Base-by-base conservation (phyloP, 495 filamentous ascomycete species). In the Acidomyces sp. region DNA sequence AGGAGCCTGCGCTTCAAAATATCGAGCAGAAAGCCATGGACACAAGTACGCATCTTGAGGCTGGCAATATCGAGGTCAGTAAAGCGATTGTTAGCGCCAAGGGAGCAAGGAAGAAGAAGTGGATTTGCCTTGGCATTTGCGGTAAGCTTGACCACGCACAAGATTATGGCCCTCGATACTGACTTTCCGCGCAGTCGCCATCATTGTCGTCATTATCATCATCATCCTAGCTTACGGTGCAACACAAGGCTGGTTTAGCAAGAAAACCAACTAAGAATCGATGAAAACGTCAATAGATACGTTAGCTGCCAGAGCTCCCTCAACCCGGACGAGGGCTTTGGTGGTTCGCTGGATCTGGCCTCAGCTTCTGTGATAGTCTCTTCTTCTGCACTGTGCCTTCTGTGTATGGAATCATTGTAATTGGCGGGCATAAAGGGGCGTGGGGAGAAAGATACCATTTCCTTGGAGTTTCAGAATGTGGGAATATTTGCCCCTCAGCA, bases 51-150 rank as follows among this genome's bases (percentile, higher is more conserved):
- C 80, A 96, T 56, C 69, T 96, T 37, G 68, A 73, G 43, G 77
- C 83, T 51, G 92, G 76, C 37, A 93, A 87, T 54, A 69, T 71
- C 38, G 72, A 96, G 62, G 74, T 96, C 26, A 74, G 66, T 31
- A 67, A 68, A 13, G 92, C 87, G 12, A 78, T 93, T 34, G 64
- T 65, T 23, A 92, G 80, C 46, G 87, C 92, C n/a, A 64, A 76
- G 52, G 71, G 71, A 37, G 77, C 80, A 25, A 73, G 83, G 46
- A 82, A 77, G 65, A 95, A 93, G 85, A 97, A 96, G 82, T 97
- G 90, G 90, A 88, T 83, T 55, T 93, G 86, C 62, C 60, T 95
- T 55, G 72, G 80, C 52, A 82, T 96, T 49, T 21, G 11, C 17
- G 36, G 46, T 50, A 18, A 49, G 46, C 20, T 6, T 6, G 6